Percentiles rank a stretch among this genome's conserved stretches.
These are phyloP conservation scores for Colletotrichum noveboracense DNA, from an alignment of 2,329 filamentous ascomycete genomes.

Conservation along the genomic window DNA sequence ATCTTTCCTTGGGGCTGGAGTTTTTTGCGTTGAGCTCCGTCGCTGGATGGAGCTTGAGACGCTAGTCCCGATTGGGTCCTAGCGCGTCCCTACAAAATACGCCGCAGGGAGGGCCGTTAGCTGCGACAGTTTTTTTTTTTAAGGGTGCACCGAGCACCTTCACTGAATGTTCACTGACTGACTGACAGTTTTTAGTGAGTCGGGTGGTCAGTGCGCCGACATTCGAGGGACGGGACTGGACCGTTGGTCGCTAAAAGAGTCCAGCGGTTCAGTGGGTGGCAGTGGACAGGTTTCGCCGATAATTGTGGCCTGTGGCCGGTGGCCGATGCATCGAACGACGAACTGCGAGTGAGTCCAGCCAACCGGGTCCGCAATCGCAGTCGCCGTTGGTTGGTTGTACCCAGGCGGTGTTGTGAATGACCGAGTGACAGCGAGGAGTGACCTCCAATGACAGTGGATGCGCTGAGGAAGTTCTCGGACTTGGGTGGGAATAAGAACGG, in stretches of 20 bases:
- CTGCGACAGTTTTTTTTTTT: background rate
- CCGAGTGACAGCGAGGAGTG: background rate
- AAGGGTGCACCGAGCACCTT: background rate
- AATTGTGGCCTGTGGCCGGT: constrained; percentile 11
- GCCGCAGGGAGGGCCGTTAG: constrained; percentile 18
- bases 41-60: constrained; percentile 35
- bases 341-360: background rate
- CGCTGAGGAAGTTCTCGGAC: constrained; percentile 17
- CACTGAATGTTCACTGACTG: background rate
- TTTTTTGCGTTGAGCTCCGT: constrained; percentile 49
- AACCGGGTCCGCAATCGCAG: background rate
- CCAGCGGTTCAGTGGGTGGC: background rate
- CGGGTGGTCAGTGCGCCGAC: background rate
- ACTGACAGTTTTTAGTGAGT: background rate
- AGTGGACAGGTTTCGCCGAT: background rate
- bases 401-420: background rate
- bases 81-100: constrained; percentile 25
- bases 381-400: background rate
- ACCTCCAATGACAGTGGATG: background rate
- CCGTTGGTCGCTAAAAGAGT: background rate
- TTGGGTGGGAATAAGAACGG: constrained; percentile 17
- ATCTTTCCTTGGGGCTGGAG: constrained; percentile 43
- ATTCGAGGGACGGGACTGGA: background rate
- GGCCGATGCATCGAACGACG: background rate
- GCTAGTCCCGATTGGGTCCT: constrained; percentile 35